Conservation (phyloP, 129 eudicot genomes). For the Lactuca saligna region DNA sequence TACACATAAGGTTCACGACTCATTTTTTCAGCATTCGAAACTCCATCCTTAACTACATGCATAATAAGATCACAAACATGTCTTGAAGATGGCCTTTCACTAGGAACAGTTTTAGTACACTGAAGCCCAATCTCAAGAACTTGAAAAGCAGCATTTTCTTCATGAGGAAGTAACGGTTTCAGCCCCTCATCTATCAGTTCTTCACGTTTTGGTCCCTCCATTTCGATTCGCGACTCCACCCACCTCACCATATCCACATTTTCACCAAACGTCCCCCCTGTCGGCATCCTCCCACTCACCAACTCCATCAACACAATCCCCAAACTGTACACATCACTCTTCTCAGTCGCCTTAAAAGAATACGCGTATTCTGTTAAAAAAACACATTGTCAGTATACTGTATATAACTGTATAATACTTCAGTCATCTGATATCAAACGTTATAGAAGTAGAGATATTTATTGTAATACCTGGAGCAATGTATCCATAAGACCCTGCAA, state of each 20-base stretch:
- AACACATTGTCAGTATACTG: not conserved
- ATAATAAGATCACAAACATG: constrained; percentile 60
- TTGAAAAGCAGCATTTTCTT: constrained; percentile 63
- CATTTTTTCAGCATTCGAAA: constrained; percentile 43
- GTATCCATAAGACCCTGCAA: constrained; percentile 95
- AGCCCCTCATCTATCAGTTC: constrained; percentile 64
- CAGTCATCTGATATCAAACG: too few species aligned
- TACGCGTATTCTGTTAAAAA: constrained; percentile 72
- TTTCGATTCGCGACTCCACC: constrained; percentile 67
- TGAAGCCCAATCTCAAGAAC: constrained; percentile 78
- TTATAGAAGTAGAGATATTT: too few species aligned
- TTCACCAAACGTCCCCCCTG: constrained; percentile 76
- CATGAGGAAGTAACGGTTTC: constrained; percentile 60
- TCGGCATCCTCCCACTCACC: constrained; percentile 88
- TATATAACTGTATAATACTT: too few species aligned
- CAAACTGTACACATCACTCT: constrained; percentile 93
- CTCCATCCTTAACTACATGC: constrained; percentile 54
- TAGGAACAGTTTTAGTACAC: constrained; percentile 88
- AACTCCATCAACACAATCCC: constrained; percentile 95
- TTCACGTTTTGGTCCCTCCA: constrained; percentile 50
- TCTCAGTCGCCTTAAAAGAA: constrained; percentile 81
- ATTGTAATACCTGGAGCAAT: constrained; percentile 75
- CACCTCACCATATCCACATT: constrained; percentile 92
- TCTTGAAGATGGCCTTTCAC: constrained; percentile 85
- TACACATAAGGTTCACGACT: constrained; percentile 52